Conservation (phyloP, 202 grass and related monocot genomes). For the Dendrocalamus latiflorus region DNA sequence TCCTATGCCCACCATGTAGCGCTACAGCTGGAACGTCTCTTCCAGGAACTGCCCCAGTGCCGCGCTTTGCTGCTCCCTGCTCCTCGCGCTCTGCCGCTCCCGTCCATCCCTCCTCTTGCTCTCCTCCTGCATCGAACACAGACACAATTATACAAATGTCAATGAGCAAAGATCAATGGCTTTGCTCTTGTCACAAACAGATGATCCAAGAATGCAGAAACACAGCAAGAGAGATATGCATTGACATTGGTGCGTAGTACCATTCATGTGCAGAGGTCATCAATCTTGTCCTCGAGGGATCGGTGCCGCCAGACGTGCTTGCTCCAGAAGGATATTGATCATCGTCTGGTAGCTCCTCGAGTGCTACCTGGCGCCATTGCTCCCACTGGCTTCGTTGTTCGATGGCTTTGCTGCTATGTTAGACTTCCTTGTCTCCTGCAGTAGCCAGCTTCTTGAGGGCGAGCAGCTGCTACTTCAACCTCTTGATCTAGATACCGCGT, state of each 20-base stretch:
- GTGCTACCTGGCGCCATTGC: slow-evolving; percentile 18
- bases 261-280: slow-evolving; percentile 66
- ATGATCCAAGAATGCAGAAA: not conserved
- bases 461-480: slow-evolving; percentile 72
- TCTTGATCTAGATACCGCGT: slow-evolving; percentile 84
- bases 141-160: no score
- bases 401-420: not conserved
- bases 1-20: slow-evolving; percentile 69
- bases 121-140: slow-evolving; percentile 41
- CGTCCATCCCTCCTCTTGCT: slow-evolving; percentile 41
- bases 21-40: slow-evolving; percentile 84
- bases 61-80: slow-evolving; percentile 37
- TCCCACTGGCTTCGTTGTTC: slow-evolving; percentile 1
- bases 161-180: not conserved
- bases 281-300: slow-evolving; percentile 84
- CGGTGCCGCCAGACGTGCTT: slow-evolving; percentile 84
- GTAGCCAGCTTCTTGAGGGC: slow-evolving; percentile 55
- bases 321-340: slow-evolving; percentile 52
- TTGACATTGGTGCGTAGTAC: no score
- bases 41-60: slow-evolving; percentile 58
- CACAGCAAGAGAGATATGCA: no score
- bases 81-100: not conserved
- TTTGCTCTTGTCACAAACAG: not conserved
- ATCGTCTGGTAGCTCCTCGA: slow-evolving; percentile 49
- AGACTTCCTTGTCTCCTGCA: slow-evolving; percentile 7